Evolutionary conservation across 768 basidiomycete genomes (phyloP).

Genomic region (Pulveroboletus sp.): DNA sequence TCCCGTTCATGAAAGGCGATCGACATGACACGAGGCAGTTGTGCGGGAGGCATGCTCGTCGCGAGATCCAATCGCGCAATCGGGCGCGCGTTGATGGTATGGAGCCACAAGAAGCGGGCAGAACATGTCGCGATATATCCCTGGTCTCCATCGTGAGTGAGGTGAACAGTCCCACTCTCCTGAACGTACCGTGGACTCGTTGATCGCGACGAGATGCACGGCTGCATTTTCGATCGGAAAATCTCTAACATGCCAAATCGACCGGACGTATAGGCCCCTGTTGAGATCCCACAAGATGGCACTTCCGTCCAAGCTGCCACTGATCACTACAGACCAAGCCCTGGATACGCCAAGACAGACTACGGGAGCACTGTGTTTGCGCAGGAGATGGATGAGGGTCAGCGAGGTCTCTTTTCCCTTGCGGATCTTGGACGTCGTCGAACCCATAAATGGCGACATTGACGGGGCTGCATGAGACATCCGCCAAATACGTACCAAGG

Average conservation of each 20-base stretch:
- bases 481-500: conserved; percentile 82
- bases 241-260: conserved; percentile 61
- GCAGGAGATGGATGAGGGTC: conserved; percentile 67
- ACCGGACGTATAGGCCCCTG: conserved; percentile 70
- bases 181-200: conserved; percentile 76
- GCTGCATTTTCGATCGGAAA: conserved; percentile 29
- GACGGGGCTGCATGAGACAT: conserved; percentile 34
- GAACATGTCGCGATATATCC: conserved; percentile 89
- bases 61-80: conserved; percentile 67
- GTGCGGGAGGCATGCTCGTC: conserved; percentile 38
- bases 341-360: conserved; percentile 67
- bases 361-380: conserved; percentile 70
- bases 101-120: conserved; percentile 59
- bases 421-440: conserved; percentile 11
- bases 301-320: conserved; percentile 81
- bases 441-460: conserved; percentile 18
- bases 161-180: too few relatives aligned
- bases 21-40: conserved; percentile 56
- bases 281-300: conserved; percentile 91
- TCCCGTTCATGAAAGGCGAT: conserved; percentile 88
- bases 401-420: conserved; percentile 27
- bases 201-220: conserved; percentile 69
- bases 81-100: conserved; percentile 81
- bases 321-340: conserved; percentile 78
- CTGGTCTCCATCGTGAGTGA: conserved; percentile 36